phyloP scores from a whole-genome alignment of 768 basidiomycete species.

The Boletus insuetus region DNA sequence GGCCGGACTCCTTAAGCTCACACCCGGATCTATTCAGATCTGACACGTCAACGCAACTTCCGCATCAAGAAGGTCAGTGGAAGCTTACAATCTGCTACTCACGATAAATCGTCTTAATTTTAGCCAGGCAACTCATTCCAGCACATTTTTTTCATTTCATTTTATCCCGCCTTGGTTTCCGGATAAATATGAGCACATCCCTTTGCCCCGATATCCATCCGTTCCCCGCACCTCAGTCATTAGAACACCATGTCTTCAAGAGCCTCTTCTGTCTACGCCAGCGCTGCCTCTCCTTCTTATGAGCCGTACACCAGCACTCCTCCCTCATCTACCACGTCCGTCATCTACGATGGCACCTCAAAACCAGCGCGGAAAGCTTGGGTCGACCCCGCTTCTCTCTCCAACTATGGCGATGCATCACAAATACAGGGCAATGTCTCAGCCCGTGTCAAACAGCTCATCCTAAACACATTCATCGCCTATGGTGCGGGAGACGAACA shows the following conservation, averaged over 20 bases:
- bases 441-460: conserved; percentile 61
- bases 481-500: conserved; percentile 70
- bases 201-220: not conserved
- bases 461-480: conserved; percentile 61
- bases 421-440: conserved; percentile 63
- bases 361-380: conserved; percentile 41
- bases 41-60: conserved; percentile 13
- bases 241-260: conserved; percentile 26
- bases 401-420: conserved; percentile 55
- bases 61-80: conserved; percentile 27
- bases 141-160: conserved; percentile 11
- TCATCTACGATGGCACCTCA: conserved; percentile 22
- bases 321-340: conserved; percentile 25
- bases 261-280: conserved; percentile 25
- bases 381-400: conserved; percentile 64
- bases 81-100: conserved; percentile 23
- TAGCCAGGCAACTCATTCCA: conserved; percentile 26
- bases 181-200: conserved; percentile 29
- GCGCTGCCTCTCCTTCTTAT: conserved; percentile 28
- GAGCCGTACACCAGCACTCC: conserved; percentile 23
- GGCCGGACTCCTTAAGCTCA: conserved; percentile 4
- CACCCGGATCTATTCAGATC: conserved; percentile 23
- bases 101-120: conserved; percentile 27
- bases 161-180: conserved; percentile 8
- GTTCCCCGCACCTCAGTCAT: conserved; percentile 1